A percentile compares a stretch with the other conserved stretches of the same genome.
These are phyloP conservation scores for Rhytidiadelphus loreus DNA, from an alignment of 225 moss, liverwort and hornwort species.

Conservation along the genomic window DNA sequence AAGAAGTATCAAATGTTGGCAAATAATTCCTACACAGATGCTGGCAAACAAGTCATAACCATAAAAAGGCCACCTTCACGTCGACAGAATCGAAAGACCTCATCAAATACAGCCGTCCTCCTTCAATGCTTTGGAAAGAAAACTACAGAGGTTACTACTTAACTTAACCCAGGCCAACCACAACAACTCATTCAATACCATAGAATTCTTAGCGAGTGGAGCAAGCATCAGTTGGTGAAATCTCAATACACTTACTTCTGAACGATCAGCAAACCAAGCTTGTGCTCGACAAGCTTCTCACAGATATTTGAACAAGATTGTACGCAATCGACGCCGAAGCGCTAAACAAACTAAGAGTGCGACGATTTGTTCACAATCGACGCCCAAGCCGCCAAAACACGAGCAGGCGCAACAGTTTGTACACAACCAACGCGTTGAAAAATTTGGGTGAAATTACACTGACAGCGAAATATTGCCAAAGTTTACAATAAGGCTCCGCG, in stretches of 20 bases:
- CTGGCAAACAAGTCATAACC: background rate
- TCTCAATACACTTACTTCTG: background rate
- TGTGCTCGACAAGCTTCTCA: background rate
- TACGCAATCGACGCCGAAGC: background rate
- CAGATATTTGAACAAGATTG: background rate
- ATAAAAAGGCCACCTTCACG: background rate
- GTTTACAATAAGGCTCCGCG: conserved; percentile 1
- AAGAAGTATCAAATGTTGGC: background rate
- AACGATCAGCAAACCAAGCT: background rate
- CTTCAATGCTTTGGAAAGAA: background rate
- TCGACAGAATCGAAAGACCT: background rate
- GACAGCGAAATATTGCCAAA: conserved; percentile 26
- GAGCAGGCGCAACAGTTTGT: background rate
- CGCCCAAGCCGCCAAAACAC: background rate
- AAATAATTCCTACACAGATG: background rate
- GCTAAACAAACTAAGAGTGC: background rate
- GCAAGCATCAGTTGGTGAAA: background rate
- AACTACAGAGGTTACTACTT: background rate
- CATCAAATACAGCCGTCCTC: background rate
- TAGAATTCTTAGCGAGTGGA: background rate
- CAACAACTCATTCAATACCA: background rate
- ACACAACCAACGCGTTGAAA: background rate
- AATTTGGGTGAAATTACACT: conserved; percentile 3
- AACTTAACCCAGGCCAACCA: background rate
- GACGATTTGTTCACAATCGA: background rate